Conservation (phyloP, 2,329 filamentous ascomycete species). For the Lecanosticta acicola region DNA sequence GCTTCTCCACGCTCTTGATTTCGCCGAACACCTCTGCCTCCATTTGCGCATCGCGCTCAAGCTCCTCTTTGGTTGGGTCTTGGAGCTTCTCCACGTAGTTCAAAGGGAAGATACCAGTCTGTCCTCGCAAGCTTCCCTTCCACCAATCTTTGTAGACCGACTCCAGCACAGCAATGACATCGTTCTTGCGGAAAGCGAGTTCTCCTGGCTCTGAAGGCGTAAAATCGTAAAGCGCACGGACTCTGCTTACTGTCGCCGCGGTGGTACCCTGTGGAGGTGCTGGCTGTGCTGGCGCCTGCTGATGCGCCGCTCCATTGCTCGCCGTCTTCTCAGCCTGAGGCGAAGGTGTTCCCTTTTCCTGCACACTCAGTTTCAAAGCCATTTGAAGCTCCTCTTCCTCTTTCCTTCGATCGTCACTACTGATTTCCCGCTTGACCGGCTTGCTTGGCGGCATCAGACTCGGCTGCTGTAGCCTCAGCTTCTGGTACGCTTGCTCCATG, state of each 20-base stretch:
- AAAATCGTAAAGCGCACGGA: slow-evolving; percentile 91
- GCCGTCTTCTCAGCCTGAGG: slow-evolving; percentile 25
- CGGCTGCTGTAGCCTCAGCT: slow-evolving; percentile 70
- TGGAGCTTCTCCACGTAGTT: slow-evolving; percentile 98
- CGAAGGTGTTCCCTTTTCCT: slow-evolving; percentile 61
- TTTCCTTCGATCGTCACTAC: slow-evolving; percentile 81
- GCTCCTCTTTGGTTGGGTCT: slow-evolving; percentile 87
- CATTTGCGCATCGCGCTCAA: slow-evolving; percentile 94
- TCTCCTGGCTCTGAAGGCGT: slow-evolving; percentile 89
- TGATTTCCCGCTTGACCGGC: slow-evolving; percentile 86
- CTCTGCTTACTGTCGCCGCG: slow-evolving; percentile 89
- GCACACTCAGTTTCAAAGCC: slow-evolving; percentile 84
- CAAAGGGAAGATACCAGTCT: slow-evolving; percentile 94
- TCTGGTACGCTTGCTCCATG: slow-evolving; percentile 92
- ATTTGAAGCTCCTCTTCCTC: slow-evolving; percentile 97
- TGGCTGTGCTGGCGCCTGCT: slow-evolving; percentile 33
- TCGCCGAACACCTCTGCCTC: slow-evolving; percentile 74
- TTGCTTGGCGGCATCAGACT: slow-evolving; percentile 81
- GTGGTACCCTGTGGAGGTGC: slow-evolving; percentile 66
- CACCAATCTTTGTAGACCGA: slow-evolving; percentile 99
- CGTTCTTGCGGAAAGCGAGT: slow-evolving; percentile 91
- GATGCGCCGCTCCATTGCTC: slow-evolving; percentile 27
- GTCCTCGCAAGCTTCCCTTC: slow-evolving; percentile 88
- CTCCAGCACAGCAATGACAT: slow-evolving; percentile 94
- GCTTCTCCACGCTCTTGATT: slow-evolving; percentile 70